phyloP scores from a whole-genome alignment of 1,284 basidiomycete genomes.

The Marasmius oreades region DNA sequence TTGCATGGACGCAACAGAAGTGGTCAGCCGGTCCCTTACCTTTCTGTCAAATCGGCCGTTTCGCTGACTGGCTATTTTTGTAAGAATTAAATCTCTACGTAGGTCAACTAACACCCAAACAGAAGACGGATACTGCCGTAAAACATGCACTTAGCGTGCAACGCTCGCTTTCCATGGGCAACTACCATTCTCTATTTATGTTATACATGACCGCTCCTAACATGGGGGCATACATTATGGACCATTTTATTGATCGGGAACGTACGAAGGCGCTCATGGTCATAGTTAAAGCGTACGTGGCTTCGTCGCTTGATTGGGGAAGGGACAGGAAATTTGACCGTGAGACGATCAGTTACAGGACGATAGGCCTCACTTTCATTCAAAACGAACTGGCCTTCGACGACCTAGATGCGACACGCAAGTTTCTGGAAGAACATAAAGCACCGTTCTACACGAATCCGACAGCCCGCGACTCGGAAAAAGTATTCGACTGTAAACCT shows the following conservation, averaged over 20 bases:
- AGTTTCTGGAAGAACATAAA: slow-evolving; percentile 72
- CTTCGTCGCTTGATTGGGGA: background rate
- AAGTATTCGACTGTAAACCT: slow-evolving; percentile 66
- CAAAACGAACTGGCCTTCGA: slow-evolving; percentile 85
- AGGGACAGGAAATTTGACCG: slow-evolving; percentile 1
- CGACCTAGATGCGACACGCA: slow-evolving; percentile 53
- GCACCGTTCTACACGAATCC: slow-evolving; percentile 71
- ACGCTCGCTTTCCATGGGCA: slow-evolving; percentile 85
- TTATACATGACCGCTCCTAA: slow-evolving; percentile 86
- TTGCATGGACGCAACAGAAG: slow-evolving; percentile 92
- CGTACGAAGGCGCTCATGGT: slow-evolving; percentile 83
- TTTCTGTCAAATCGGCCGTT: background rate
- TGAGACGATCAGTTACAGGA: slow-evolving; percentile 61
- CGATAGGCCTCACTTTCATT: slow-evolving; percentile 76
- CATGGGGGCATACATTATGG: slow-evolving; percentile 99
- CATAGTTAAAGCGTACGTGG: slow-evolving; percentile 86
- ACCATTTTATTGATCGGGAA: slow-evolving; percentile 95
- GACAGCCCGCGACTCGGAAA: slow-evolving; percentile 52
- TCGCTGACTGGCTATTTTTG: slow-evolving; percentile 13
- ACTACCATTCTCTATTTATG: slow-evolving; percentile 91
- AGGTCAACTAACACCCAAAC: slow-evolving; percentile 89
- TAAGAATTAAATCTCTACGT: slow-evolving; percentile 93
- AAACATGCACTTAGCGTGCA: slow-evolving; percentile 89
- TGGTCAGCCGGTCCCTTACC: slow-evolving; percentile 50
- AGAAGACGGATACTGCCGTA: slow-evolving; percentile 80